Evolutionary conservation across 2,329 filamentous ascomycete species (phyloP).

Genomic region (Endoconidiophora laricicola): DNA sequence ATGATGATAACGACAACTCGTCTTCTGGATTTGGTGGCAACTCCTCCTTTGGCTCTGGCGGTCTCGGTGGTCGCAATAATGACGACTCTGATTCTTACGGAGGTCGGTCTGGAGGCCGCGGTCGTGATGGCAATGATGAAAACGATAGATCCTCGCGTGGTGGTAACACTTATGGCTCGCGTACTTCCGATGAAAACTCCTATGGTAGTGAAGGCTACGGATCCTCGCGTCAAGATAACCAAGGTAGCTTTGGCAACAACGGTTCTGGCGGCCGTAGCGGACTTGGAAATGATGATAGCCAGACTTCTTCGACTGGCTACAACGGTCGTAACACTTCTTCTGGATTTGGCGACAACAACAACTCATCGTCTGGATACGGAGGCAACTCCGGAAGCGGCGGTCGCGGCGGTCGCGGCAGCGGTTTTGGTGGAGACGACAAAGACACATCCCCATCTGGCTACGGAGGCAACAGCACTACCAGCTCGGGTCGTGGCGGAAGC

Average conservation of each 20-base stretch:
- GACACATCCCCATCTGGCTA: constrained; percentile 12
- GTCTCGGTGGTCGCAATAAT: constrained; percentile 14
- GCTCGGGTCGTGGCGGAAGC: constrained; percentile 2
- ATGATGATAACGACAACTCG: constrained; percentile 13
- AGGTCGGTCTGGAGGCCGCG: constrained; percentile 7
- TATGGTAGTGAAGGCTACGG: constrained; percentile 10
- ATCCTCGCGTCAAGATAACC: background rate
- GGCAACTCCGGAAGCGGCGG: constrained; percentile 15
- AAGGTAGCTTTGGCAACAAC: background rate
- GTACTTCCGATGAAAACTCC: too few relatives aligned
- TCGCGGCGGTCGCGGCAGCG: constrained; percentile 15
- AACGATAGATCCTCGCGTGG: constrained; percentile 15
- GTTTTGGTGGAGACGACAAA: constrained; percentile 1
- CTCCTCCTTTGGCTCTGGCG: constrained; percentile 11
- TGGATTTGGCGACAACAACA: background rate
- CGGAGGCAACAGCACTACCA: background rate
- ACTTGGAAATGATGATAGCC: background rate
- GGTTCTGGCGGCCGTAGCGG: background rate
- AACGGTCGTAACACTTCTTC: background rate
- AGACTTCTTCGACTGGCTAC: background rate
- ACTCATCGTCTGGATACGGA: background rate
- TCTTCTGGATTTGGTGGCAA: constrained; percentile 9
- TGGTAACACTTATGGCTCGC: background rate
- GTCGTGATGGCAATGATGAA: background rate
- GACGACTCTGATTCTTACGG: constrained; percentile 14